Evolutionary conservation across 768 basidiomycete genomes (phyloP).

Genomic region (Trametes villosa): DNA sequence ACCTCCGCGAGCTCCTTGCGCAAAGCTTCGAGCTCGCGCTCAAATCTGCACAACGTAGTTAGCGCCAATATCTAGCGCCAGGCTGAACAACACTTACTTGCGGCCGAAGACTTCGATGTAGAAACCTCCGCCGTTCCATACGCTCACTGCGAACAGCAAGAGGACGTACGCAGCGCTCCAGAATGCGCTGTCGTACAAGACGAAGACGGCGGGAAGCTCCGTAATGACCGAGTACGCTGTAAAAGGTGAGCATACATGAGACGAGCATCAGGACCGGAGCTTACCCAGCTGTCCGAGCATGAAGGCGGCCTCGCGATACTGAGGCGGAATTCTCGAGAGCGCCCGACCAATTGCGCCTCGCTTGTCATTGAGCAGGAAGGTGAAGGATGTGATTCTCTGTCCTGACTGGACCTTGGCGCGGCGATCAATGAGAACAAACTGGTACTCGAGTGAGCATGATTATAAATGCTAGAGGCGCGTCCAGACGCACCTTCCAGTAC

Average conservation of each 20-base stretch:
- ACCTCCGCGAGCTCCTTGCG: conserved; percentile 88
- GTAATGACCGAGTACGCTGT: conserved; percentile 85
- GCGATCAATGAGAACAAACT: conserved; percentile 89
- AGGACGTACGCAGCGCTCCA: conserved; percentile 83
- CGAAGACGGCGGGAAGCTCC: conserved; percentile 80
- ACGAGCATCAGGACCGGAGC: conserved; percentile 25
- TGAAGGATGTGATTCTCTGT: conserved; percentile 88
- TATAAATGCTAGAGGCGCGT: neutral
- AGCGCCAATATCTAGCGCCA: conserved; percentile 3
- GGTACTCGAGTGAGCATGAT: neutral
- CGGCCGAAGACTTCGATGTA: conserved; percentile 97
- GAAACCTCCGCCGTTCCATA: conserved; percentile 96
- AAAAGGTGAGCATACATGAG: conserved; percentile 4
- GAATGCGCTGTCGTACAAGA: conserved; percentile 79
- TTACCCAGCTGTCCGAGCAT: conserved; percentile 84
- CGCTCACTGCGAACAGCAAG: conserved; percentile 81
- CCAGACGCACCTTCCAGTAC: conserved; percentile 91
- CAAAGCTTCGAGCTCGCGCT: conserved; percentile 87
- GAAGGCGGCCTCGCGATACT: conserved; percentile 72
- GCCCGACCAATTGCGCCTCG: conserved; percentile 78
- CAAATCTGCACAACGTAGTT: conserved; percentile 63
- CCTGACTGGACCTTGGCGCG: conserved; percentile 91
- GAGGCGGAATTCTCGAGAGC: conserved; percentile 60
- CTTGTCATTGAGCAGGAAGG: conserved; percentile 87
- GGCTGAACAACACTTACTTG: conserved; percentile 63